Evolutionary conservation across 306 rosid genomes (phyloP), one percentile per base, ranked within the genome.

Genomic region (Cucurbita moschata): DNA sequence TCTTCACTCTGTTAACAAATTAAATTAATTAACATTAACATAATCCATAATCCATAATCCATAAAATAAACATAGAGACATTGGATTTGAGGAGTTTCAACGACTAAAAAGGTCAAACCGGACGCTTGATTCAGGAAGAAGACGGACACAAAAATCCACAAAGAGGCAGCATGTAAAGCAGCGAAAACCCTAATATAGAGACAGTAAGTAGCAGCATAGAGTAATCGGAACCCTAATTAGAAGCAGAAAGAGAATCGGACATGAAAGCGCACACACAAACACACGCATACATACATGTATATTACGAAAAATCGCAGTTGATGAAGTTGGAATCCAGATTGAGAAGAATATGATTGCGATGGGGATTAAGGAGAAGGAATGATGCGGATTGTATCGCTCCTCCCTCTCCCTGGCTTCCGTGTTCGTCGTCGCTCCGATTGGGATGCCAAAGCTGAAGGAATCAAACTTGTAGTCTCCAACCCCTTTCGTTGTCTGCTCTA

Each of bases 81-180:
- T 0, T 26, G 73, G 15, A 49, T 69, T 47, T 3, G 57, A 68
- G 12, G 14, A 49, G 7, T 50, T 21, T n/a, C n/a, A 68, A 47
- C n/a, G 11, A 68, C 50, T 43, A n/a, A 44, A 38, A 67, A 46
- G 55, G 55, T 47, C 73, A 49, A 69, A 69, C 73, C 73, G 57
- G 73, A 69, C 21, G 73, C 14, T 69, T 26, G 73, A 69, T 69
- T 69, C 14, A 23, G 58, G 73, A 69, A 47, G 73, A 57, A 69
- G 73, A 68, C 21, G 40, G 38, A 68, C 21, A 7, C 42, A 14
- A 68, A 68, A 3, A 68, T 69, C 73, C 44, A 69, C 21, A 69
- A 69, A 67, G 18, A 6, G 11, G 55, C 37, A 40, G 71, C 35
- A 64, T 64, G 71, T 18, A 64, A 46, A 69, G 57, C 42, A 47